Percentiles rank a stretch among this genome's conserved stretches.
These are phyloP conservation scores for Martensiomyces pterosporus DNA, from an alignment of 192 early-diverging fungal species.

Conservation along the genomic window DNA sequence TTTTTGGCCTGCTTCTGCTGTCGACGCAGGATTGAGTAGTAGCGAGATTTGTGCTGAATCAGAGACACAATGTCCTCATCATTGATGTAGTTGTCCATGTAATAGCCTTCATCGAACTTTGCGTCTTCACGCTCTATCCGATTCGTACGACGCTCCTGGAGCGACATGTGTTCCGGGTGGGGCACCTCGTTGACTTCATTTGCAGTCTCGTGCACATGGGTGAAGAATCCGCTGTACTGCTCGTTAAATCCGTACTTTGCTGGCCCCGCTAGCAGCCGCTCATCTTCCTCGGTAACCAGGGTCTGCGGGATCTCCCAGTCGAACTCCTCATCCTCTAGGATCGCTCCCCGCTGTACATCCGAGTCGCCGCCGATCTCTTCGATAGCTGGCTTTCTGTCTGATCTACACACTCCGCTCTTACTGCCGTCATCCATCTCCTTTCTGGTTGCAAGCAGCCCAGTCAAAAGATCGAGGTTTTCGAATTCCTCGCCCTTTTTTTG, in stretches of 20 bases:
- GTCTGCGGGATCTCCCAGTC: conserved; percentile 87
- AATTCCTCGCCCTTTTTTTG: conserved; percentile 74
- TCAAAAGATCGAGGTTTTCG: conserved; percentile 82
- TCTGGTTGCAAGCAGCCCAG: conserved; percentile 69
- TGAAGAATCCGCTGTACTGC: conserved; percentile 71
- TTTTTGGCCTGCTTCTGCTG: conserved; percentile 53
- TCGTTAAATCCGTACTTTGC: conserved; percentile 89
- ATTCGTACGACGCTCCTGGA: conserved; percentile 51
- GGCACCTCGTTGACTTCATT: conserved; percentile 67
- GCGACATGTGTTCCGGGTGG: conserved; percentile 52
- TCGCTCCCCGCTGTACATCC: conserved; percentile 13
- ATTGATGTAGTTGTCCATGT: conserved; percentile 81
- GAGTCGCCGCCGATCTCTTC: conserved; percentile 28
- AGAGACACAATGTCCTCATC: conserved; percentile 80
- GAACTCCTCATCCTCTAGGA: conserved; percentile 57
- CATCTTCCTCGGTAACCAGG: conserved; percentile 29
- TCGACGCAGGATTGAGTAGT: conserved; percentile 58
- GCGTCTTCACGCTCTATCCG: conserved; percentile 69
- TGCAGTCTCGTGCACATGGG: conserved; percentile 64
- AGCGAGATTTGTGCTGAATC: conserved; percentile 69
- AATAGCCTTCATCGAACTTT: conserved; percentile 92
- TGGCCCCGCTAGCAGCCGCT: conserved; percentile 24
- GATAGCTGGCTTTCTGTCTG: conserved; percentile 15
- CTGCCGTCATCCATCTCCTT: conserved; percentile 55
- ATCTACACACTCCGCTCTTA: conserved; percentile 10